phyloP scores from a whole-genome alignment of 2,329 filamentous ascomycete species.

The Neofusicoccum parvum region DNA sequence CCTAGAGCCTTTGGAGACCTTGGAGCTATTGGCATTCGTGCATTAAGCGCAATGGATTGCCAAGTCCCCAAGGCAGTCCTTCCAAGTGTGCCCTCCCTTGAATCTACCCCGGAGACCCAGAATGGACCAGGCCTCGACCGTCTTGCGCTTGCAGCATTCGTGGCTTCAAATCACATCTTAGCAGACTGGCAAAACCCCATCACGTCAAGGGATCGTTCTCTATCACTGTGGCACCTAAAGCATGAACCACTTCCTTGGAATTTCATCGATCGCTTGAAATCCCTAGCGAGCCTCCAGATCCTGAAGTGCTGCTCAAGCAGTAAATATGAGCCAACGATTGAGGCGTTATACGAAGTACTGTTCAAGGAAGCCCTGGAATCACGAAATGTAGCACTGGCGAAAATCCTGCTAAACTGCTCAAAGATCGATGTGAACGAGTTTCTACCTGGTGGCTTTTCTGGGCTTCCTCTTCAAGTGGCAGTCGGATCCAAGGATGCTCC shows the following conservation, averaged over 20 bases:
- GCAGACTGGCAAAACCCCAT: accelerated
- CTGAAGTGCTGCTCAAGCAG: background rate
- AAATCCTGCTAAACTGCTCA: background rate
- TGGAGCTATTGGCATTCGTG: too few species aligned
- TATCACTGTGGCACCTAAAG: too few species aligned
- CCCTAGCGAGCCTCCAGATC: too few species aligned
- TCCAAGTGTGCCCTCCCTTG: too few species aligned
- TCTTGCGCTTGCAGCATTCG: too few species aligned
- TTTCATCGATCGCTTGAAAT: background rate
- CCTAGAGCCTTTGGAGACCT: too few species aligned
- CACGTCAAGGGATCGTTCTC: background rate
- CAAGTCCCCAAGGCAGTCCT: too few species aligned
- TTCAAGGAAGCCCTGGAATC: background rate
- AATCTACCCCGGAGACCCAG: too few species aligned
- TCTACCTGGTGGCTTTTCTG: background rate
- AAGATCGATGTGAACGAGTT: background rate
- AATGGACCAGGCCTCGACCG: too few species aligned
- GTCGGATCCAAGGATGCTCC: background rate
- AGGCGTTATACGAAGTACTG: background rate
- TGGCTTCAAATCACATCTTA: too few species aligned
- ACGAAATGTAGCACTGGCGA: background rate
- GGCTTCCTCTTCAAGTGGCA: background rate
- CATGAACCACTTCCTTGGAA: background rate
- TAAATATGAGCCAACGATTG: background rate
- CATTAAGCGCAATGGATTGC: too few species aligned